Evolutionary conservation across 345 rosid species (phyloP), one percentile per base, ranked within the genome.

Genomic region (Eucalyptus coolabah): DNA sequence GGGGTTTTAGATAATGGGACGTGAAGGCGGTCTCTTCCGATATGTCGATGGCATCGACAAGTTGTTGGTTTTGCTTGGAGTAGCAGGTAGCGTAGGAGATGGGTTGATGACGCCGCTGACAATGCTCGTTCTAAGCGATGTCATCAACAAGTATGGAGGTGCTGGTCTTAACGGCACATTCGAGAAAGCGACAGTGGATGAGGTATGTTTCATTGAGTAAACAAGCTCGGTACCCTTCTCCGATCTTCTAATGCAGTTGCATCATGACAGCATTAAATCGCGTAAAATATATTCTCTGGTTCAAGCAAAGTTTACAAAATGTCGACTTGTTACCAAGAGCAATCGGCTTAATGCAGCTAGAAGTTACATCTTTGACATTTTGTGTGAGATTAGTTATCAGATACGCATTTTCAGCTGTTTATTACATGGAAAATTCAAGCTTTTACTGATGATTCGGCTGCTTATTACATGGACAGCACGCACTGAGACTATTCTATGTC

Each of bases 11-110:
- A 67, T 45, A 50, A 32, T n/a, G 32, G 87, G 87, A 87, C 45
- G 37, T 32, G 90, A 91, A 88, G 91, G 91, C 37, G 82, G 94
- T 17, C 87, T 94, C 30, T 94, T 93, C 54, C 89, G 91, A 14
- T 93, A 77, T n/a, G 90, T 93, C 4, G 94, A 95, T 88, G 60
- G 92, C 44, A 49, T 77, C 40, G 96, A 95, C 90, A 95, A 91
- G 60, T 63, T 94, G 90, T 86, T 94, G 81, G 18, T 95, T 92
- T 17, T 93, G 65, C 51, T 91, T 56, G 95, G 96, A 82, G 88
- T 88, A 45, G 77, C 93, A 89, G 95, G 95, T 17, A 92, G 95
- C 91, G 40, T 95, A 19, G 96, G 95, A 90, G 95, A 95, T 91
- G 95, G 95, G 77, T 88, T 91, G 90, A 92, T 93, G 94, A 89